These are phyloP conservation scores for Coemansia sp. DNA, from an alignment of 192 early-diverging fungal species.

Conservation along the genomic window DNA sequence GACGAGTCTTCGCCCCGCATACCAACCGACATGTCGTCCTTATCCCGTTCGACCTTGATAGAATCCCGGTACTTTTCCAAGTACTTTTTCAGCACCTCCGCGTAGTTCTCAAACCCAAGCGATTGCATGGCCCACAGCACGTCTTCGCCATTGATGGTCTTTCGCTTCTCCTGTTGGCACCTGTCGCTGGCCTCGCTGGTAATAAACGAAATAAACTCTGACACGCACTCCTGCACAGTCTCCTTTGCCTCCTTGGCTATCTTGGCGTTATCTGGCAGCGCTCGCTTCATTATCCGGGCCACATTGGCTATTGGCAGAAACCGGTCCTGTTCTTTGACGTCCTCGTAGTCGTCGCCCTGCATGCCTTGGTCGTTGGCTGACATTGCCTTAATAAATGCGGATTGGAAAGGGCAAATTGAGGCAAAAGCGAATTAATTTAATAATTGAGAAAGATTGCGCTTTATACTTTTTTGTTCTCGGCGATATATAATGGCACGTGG, in stretches of 20 bases:
- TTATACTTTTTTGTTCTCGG: background rate
- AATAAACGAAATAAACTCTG: constrained; percentile 97
- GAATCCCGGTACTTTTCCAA: constrained; percentile 82
- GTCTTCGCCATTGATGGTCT: constrained; percentile 98
- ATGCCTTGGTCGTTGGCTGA: constrained; percentile 34
- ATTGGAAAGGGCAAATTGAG: background rate
- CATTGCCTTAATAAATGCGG: constrained; percentile 15
- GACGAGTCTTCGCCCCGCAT: constrained; percentile 17
- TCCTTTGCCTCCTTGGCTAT: constrained; percentile 99
- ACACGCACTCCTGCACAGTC: constrained; percentile 94
- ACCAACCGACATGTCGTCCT: constrained; percentile 19
- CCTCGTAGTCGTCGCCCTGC: constrained; percentile 58
- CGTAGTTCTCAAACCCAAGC: constrained; percentile 97
- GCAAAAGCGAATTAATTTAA: background rate
- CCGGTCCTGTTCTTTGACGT: constrained; percentile 92
- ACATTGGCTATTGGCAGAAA: constrained; percentile 96
- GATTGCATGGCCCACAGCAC: constrained; percentile 98
- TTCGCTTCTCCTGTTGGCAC: constrained; percentile 91
- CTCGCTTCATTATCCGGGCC: constrained; percentile 95
- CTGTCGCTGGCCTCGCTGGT: constrained; percentile 97
- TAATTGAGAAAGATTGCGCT: background rate
- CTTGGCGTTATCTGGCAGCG: constrained; percentile 95
- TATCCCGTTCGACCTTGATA: constrained; percentile 52
- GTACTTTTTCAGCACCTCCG: constrained; percentile 85
- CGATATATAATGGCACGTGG: background rate